Evolutionary conservation across 2,329 filamentous ascomycete species (phyloP).

Genomic region (Cordyceps cicadae): DNA sequence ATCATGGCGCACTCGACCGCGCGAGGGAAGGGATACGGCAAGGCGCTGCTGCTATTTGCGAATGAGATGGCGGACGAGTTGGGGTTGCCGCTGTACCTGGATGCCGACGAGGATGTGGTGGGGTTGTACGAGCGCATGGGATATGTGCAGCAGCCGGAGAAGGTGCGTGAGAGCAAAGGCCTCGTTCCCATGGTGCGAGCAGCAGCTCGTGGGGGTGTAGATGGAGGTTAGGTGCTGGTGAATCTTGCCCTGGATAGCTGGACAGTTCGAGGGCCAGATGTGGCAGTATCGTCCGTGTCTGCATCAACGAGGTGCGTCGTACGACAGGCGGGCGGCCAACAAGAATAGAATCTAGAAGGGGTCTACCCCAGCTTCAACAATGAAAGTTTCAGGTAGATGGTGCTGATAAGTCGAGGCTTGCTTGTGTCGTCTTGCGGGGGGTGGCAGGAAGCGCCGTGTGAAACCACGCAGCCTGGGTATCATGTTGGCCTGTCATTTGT

Average conservation of each 20-base stretch:
- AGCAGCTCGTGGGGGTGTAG: background rate
- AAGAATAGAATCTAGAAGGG: background rate
- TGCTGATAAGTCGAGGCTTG: too few relatives aligned
- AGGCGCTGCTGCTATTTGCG: constrained; percentile 11
- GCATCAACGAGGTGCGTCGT: background rate
- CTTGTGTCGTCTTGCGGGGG: too few relatives aligned
- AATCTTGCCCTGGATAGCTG: too few relatives aligned
- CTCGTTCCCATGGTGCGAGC: constrained; percentile 15
- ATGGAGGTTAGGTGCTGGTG: too few relatives aligned
- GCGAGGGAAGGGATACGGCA: constrained; percentile 12
- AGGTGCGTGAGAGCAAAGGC: constrained; percentile 10
- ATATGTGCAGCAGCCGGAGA: constrained; percentile 9
- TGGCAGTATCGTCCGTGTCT: background rate
- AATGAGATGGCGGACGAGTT: constrained; percentile 12
- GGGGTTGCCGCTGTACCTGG: constrained; percentile 14
- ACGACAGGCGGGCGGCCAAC: background rate
- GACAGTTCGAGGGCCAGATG: background rate
- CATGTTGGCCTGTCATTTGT: too few relatives aligned
- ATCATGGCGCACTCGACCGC: constrained; percentile 15
- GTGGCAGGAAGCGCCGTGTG: background rate
- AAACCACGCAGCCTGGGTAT: background rate
- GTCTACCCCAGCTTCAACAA: background rate
- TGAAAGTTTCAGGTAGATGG: background rate
- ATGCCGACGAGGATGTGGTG: constrained; percentile 13
- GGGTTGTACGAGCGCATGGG: constrained; percentile 13